Percentiles rank a stretch among this genome's conserved stretches.
phyloP scores from a whole-genome alignment of 148 eudicot species.

The Heliosperma pusillum region DNA sequence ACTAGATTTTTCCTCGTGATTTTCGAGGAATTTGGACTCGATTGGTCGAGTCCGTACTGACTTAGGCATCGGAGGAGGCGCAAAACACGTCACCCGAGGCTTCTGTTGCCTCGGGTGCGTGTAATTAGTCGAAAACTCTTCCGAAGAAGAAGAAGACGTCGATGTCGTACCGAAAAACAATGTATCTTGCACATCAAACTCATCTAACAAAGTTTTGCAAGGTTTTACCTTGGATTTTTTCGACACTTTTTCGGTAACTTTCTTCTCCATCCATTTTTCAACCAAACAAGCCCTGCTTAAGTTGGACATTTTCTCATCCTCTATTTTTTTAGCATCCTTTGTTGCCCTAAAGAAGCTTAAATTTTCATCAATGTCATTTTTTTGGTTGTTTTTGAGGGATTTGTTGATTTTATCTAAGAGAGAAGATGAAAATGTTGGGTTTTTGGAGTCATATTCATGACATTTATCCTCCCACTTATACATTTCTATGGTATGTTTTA shows the following conservation, averaged over 20 bases:
- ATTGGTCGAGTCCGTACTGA: conserved; percentile 34
- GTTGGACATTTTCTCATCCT: conserved; percentile 37
- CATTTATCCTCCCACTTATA: conserved; percentile 36
- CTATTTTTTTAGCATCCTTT: conserved; percentile 12
- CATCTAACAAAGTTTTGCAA: conserved; percentile 21
- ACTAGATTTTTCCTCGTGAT: background rate
- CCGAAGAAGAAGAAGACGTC: conserved; percentile 47
- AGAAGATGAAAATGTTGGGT: conserved; percentile 65
- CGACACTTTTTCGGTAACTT: conserved; percentile 21
- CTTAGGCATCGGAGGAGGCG: conserved; percentile 33
- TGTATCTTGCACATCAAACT: conserved; percentile 35
- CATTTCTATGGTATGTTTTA: conserved; percentile 1
- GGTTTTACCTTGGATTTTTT: conserved; percentile 24
- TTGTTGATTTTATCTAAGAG: conserved; percentile 67
- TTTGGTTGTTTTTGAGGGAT: conserved; percentile 30
- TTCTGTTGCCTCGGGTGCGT: conserved; percentile 2
- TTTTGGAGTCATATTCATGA: conserved; percentile 23
- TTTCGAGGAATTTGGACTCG: conserved; percentile 9
- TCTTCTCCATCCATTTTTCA: conserved; percentile 64
- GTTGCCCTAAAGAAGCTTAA: background rate
- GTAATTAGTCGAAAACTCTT: conserved; percentile 33
- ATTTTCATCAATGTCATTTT: conserved; percentile 7
- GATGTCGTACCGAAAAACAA: conserved; percentile 53
- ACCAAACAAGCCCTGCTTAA: conserved; percentile 47
- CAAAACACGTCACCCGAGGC: conserved; percentile 30